phyloP scores from a whole-genome alignment of 768 basidiomycete species.

The Melanogaster broomeanus region DNA sequence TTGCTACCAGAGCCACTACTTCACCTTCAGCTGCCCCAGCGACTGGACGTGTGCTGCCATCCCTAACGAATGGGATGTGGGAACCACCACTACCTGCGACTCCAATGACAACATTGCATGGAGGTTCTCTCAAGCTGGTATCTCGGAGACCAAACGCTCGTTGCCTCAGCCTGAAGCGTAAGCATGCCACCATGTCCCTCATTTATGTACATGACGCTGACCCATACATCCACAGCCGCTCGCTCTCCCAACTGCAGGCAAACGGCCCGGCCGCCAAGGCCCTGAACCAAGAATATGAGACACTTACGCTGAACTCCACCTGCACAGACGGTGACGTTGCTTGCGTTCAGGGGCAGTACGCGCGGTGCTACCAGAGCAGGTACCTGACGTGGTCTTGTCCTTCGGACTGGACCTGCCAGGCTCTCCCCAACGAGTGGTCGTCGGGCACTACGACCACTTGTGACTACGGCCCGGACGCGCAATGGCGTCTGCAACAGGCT shows the following conservation, averaged over 20 bases:
- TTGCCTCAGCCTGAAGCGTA: neutral
- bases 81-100: slow-evolving; percentile 22
- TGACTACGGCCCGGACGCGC: slow-evolving; percentile 2
- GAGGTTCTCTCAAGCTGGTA: slow-evolving; percentile 18
- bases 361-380: slow-evolving; percentile 6
- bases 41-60: slow-evolving; percentile 23
- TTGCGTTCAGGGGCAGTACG: slow-evolving; percentile 8
- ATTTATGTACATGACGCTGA: neutral
- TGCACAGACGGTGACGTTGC: slow-evolving; percentile 11
- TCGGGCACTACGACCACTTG: slow-evolving; percentile 11
- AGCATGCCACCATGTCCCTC: neutral
- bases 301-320: slow-evolving; percentile 5
- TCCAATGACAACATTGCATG: slow-evolving; percentile 15
- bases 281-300: slow-evolving; percentile 8
- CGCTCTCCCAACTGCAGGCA: slow-evolving; percentile 4
- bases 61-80: slow-evolving; percentile 18
- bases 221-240: slow-evolving; percentile 1
- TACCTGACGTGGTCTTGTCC: slow-evolving; percentile 7
- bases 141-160: slow-evolving; percentile 15
- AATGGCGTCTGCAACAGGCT: slow-evolving; percentile 7
- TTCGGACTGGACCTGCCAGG: slow-evolving; percentile 8
- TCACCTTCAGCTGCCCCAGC: slow-evolving; percentile 10
- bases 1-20: slow-evolving; percentile 15
- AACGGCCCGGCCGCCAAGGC: slow-evolving; percentile 11
- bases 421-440: slow-evolving; percentile 11